Conservation (phyloP, 2,329 filamentous ascomycete species). For the Aureobasidium mangrovei region DNA sequence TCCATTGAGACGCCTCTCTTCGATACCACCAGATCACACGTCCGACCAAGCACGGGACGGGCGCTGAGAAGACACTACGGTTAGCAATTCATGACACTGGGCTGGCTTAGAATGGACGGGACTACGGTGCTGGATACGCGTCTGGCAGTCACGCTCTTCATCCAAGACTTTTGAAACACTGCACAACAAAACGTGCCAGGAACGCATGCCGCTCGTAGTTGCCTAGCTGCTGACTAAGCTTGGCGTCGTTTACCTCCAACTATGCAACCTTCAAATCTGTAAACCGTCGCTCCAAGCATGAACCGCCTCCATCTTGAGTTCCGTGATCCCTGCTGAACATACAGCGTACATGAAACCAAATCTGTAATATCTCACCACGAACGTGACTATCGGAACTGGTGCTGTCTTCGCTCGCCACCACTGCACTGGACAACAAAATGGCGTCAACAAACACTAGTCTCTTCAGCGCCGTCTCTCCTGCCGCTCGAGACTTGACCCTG, state of each 20-base stretch:
- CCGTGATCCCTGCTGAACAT: too few species aligned
- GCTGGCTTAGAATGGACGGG: too few species aligned
- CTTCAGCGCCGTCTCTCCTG: constrained; percentile 68
- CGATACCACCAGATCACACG: not conserved
- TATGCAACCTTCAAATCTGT: not conserved
- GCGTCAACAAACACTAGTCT: constrained; percentile 37
- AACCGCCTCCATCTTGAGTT: too few species aligned
- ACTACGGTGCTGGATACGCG: too few species aligned
- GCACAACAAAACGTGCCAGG: too few species aligned
- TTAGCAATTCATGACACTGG: too few species aligned
- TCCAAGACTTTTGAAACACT: too few species aligned
- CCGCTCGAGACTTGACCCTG: constrained; percentile 64
- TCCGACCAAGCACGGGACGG: not conserved
- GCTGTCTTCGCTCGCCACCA: not conserved
- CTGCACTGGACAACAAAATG: not conserved
- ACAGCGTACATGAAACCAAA: too few species aligned
- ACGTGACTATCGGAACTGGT: too few species aligned
- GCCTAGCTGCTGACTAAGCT: constrained; percentile 9
- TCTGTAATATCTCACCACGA: too few species aligned
- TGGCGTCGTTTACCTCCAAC: constrained; percentile 1
- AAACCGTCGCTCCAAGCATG: not conserved
- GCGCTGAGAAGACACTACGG: too few species aligned
- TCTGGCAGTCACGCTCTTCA: too few species aligned
- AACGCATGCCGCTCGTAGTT: not conserved
- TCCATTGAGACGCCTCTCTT: not conserved